These are phyloP conservation scores for Auxenochlorella protothecoides DNA, from an alignment of 139 green algal genomes.

Conservation along the genomic window DNA sequence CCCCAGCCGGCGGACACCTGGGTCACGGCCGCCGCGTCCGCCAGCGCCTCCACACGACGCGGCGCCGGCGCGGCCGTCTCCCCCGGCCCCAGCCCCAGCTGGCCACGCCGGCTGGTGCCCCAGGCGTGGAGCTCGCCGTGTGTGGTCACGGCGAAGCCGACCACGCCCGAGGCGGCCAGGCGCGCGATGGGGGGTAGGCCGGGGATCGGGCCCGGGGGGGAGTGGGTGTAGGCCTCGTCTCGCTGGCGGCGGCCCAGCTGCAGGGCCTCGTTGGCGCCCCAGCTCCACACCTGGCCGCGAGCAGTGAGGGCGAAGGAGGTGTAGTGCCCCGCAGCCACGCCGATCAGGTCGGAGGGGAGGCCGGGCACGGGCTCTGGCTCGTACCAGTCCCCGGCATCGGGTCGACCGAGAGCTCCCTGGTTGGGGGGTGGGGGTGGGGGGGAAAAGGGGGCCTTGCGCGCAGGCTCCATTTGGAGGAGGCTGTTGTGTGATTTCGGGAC, in stretches of 20 bases:
- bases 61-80: not conserved
- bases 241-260: conserved; percentile 15
- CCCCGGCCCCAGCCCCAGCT: conserved; percentile 33
- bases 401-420: conserved; percentile 22
- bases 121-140: conserved; percentile 32
- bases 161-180: conserved; percentile 23
- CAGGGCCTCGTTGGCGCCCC: conserved; percentile 11
- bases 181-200: not conserved
- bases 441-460: too few species aligned
- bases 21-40: not conserved
- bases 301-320: conserved; percentile 18
- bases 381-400: conserved; percentile 5
- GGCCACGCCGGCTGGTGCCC: conserved; percentile 31
- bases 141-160: conserved; percentile 19
- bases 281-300: conserved; percentile 4
- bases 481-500: too few species aligned
- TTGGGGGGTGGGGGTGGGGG: too few species aligned
- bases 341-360: conserved; percentile 10
- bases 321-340: conserved; percentile 25
- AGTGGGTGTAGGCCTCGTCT: not conserved
- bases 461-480: too few species aligned
- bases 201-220: not conserved
- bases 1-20: conserved; percentile 26
- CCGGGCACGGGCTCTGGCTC: conserved; percentile 17
- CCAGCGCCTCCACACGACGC: conserved; percentile 7